phyloP scores from a whole-genome alignment of 2,329 filamentous ascomycete genomes.

The Stagonosporopsis rhizophila region DNA sequence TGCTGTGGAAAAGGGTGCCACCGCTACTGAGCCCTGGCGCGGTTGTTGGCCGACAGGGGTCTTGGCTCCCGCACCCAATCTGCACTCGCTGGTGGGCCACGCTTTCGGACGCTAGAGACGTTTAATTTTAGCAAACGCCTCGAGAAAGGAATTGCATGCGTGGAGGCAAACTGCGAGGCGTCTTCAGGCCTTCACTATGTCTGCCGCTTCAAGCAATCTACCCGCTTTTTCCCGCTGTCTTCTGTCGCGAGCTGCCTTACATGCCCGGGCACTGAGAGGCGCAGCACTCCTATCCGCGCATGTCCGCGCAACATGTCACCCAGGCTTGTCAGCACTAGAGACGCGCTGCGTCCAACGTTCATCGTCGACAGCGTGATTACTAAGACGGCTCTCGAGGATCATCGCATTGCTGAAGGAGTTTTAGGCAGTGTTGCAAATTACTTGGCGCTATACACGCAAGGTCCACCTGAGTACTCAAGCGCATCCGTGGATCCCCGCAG shows the following conservation, averaged over 20 bases:
- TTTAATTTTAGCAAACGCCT: constrained; percentile 13
- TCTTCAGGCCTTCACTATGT: neutral
- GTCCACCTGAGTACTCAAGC: neutral
- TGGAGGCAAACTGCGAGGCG: neutral
- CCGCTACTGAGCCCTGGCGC: constrained; percentile 11
- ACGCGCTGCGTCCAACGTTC: neutral
- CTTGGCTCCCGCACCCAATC: constrained; percentile 12
- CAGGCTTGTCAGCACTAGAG: constrained; percentile 1
- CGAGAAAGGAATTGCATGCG: constrained; percentile 11
- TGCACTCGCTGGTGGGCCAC: constrained; percentile 6
- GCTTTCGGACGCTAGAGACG: constrained; percentile 11
- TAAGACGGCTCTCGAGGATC: neutral
- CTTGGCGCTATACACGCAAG: constrained; percentile 1
- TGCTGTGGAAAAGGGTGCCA: constrained; percentile 18
- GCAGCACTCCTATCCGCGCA: neutral
- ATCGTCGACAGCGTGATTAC: neutral
- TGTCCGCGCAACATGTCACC: neutral
- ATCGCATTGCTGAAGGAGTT: neutral
- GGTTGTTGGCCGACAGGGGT: constrained; percentile 1
- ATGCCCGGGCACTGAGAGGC: neutral
- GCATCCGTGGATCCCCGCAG: neutral
- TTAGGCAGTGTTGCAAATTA: neutral
- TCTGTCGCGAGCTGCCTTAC: constrained; percentile 6
- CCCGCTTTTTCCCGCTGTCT: constrained; percentile 6
- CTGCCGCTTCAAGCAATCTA: constrained; percentile 11